Base-by-base conservation (phyloP, 257 asterid species). In the Petunia secreta region DNA sequence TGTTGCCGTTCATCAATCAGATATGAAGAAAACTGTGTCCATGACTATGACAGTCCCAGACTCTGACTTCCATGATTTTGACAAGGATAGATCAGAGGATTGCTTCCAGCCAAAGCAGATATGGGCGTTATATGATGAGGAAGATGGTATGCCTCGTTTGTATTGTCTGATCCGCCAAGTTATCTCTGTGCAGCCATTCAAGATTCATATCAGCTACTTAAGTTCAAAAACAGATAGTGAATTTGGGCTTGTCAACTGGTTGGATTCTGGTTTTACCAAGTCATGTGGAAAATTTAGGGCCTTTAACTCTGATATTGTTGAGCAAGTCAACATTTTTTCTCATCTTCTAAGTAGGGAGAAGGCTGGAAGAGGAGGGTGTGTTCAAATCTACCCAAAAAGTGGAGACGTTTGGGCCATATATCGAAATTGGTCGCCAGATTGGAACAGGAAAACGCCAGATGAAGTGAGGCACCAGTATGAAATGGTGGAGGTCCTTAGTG, bases 71-170 rank as follows among this genome's bases (percentile, higher is more conserved):
- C 99, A 95, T 81, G 97, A 95, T 87, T 95, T 95, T 80, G 99
- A 95, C 87, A 84, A 88, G 85, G 97, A 92, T 81, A 87, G 99
- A 71, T 85, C 91, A 37, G 99, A 96, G 85, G 98, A 90, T 82
- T 92, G 98, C 91, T 96, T 96, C 82, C 91, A 88, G 85, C 93
- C 98, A 2, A 92, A 94, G 86, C 99, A 96, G 86, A 90, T 96
- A 86, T 96, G 98, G 99, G 99, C 98, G 79, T 79, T 96, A 68
- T 96, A 96, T 80, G 99, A 94, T 44, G 98, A 96, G 86, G 98
- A 94, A 86, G 99, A 96, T 75, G 98, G 99, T 37, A 96, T 96
- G 99, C 99, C 99, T 65, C 99, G 98, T 62, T 85, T 96, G 82
- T 96, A 96, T 81, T 96, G 99, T 86, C 89, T 93, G 84, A 91